Evolutionary conservation across 73 alveolate genomes (phyloP).

Genomic region (Blepharisma stoltei): DNA sequence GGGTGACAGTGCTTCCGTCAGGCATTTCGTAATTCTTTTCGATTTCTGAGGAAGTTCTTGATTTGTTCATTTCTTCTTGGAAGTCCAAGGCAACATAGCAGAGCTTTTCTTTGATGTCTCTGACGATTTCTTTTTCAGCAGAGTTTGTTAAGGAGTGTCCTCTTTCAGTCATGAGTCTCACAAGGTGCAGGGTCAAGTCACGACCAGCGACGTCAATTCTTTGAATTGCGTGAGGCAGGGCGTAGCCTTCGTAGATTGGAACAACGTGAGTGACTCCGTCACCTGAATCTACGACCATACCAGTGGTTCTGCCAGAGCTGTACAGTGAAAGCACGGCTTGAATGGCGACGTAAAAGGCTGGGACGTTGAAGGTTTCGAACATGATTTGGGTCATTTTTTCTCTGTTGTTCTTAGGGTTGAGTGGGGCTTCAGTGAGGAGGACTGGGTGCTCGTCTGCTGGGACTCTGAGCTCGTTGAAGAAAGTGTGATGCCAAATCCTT

Average conservation of each 20-base stretch:
- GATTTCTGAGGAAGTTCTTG: slow-evolving; percentile 21
- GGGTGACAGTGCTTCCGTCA: slow-evolving; percentile 74
- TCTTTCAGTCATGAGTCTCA: slow-evolving; percentile 54
- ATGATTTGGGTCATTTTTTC: slow-evolving; percentile 69
- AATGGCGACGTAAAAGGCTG: slow-evolving; percentile 57
- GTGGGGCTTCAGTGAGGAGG: slow-evolving; percentile 88
- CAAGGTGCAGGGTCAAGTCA: slow-evolving; percentile 55
- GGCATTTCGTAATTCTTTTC: slow-evolving; percentile 78
- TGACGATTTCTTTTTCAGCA: slow-evolving; percentile 55
- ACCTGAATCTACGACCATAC: slow-evolving; percentile 65
- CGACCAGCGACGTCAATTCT: slow-evolving; percentile 58
- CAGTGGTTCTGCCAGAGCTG: slow-evolving; percentile 64
- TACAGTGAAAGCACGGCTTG: slow-evolving; percentile 52
- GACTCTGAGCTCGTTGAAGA: slow-evolving; percentile 77
- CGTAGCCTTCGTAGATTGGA: slow-evolving; percentile 68
- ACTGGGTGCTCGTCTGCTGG: slow-evolving; percentile 85
- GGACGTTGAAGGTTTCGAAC: slow-evolving; percentile 71
- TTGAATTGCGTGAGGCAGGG: slow-evolving; percentile 50
- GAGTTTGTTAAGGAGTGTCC: slow-evolving; percentile 51
- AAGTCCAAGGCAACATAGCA: slow-evolving; percentile 59
- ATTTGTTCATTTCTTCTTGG: slow-evolving; percentile 31
- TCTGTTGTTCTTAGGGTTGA: slow-evolving; percentile 80
- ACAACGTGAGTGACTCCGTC: slow-evolving; percentile 60
- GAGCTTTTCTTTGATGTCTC: slow-evolving; percentile 62
- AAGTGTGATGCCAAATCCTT: slow-evolving; percentile 82